Conservation (phyloP, 2,329 filamentous ascomycete species). For the Talaromyces amestolkiae region DNA sequence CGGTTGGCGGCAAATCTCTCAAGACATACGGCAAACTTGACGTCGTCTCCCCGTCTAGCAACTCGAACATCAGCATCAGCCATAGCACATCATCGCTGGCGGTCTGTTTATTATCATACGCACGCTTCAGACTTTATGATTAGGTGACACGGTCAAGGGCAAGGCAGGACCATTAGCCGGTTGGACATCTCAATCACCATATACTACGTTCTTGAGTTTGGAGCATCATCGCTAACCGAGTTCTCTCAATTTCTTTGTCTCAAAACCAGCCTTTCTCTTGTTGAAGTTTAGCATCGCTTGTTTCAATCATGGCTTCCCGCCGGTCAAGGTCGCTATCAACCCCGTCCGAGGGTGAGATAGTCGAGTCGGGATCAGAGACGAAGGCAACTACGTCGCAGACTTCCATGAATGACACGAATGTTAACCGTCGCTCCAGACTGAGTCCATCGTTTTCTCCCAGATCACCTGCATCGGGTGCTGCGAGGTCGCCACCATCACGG, state of each 20-base stretch:
- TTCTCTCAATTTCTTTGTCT: constrained; percentile 12
- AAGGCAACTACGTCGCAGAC: constrained; percentile 86
- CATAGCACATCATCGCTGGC: not conserved
- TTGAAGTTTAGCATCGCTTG: constrained; percentile 2
- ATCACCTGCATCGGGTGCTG: constrained; percentile 48
- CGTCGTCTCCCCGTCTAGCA: not conserved
- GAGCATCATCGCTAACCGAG: constrained; percentile 36
- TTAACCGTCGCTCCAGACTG: constrained; percentile 91
- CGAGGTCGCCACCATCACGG: constrained; percentile 55
- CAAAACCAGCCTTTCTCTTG: constrained; percentile 14
- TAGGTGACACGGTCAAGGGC: constrained; percentile 28
- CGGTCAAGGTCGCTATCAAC: constrained; percentile 55
- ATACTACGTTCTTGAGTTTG: constrained; percentile 28
- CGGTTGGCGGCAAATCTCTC: constrained; percentile 5
- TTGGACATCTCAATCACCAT: constrained; percentile 43
- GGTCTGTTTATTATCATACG: not conserved
- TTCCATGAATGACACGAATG: constrained; percentile 71
- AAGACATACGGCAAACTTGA: not conserved
- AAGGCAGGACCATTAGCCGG: constrained; percentile 38
- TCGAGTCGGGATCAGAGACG: constrained; percentile 66
- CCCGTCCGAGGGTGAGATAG: constrained; percentile 84
- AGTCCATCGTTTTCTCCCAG: constrained; percentile 51
- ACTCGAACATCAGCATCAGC: not conserved
- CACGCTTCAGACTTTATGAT: not conserved
- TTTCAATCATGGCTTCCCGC: constrained; percentile 47